These are phyloP conservation scores for Scedosporium aurantiacum DNA, from an alignment of 2,329 filamentous ascomycete species.

Conservation along the genomic window DNA sequence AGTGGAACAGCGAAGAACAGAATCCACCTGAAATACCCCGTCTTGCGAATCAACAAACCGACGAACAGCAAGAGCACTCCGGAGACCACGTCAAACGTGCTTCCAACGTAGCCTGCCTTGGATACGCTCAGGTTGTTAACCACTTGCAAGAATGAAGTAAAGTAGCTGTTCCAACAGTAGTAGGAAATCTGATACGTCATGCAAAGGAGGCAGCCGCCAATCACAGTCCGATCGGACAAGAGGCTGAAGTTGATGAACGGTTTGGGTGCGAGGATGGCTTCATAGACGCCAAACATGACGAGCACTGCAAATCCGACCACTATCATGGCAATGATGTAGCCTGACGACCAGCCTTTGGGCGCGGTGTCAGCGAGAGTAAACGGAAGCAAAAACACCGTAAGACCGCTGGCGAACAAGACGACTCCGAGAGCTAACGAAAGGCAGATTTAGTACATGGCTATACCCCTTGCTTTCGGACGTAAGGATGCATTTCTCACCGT, in stretches of 20 bases:
- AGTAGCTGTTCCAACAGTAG: slow-evolving; percentile 30
- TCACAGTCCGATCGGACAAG: slow-evolving; percentile 24
- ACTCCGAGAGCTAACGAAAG: slow-evolving; percentile 41
- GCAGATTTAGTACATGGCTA: neutral
- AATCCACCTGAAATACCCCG: slow-evolving; percentile 38
- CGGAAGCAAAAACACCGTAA: slow-evolving; percentile 56
- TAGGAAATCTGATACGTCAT: slow-evolving; percentile 29
- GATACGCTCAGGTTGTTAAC: slow-evolving; percentile 24
- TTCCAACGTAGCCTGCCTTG: slow-evolving; percentile 24
- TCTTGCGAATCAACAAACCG: slow-evolving; percentile 32
- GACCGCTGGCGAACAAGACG: slow-evolving; percentile 48
- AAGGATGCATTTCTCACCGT: slow-evolving; percentile 19
- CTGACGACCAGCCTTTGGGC: slow-evolving; percentile 26
- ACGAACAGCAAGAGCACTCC: slow-evolving; percentile 35
- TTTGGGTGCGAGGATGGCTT: slow-evolving; percentile 25
- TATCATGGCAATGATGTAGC: slow-evolving; percentile 30
- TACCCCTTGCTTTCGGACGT: neutral
- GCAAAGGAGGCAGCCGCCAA: slow-evolving; percentile 24
- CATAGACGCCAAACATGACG: slow-evolving; percentile 25
- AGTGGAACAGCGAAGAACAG: slow-evolving; percentile 34
- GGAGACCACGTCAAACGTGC: slow-evolving; percentile 38
- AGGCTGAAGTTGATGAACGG: slow-evolving; percentile 26
- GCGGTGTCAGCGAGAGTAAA: slow-evolving; percentile 44
- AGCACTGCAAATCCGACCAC: slow-evolving; percentile 26
- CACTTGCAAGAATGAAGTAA: slow-evolving; percentile 27